Percentiles rank a stretch among this genome's conserved stretches.
Evolutionary conservation across 192 early-diverging fungal species (phyloP).

Genomic region (Mortierella alpina): DNA sequence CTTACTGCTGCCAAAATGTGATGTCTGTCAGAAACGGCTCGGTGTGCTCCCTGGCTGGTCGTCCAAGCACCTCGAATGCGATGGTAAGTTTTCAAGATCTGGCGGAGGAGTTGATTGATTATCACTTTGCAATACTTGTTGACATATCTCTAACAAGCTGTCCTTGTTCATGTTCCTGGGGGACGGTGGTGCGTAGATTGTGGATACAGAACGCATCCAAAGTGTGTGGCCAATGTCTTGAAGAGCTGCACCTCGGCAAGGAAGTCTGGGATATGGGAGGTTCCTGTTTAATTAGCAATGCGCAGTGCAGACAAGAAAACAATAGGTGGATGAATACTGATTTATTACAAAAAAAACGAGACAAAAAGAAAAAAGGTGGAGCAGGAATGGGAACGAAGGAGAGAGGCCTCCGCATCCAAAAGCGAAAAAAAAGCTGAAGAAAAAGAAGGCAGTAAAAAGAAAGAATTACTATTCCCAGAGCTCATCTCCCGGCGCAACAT

Average conservation of each 20-base stretch:
- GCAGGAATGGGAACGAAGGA: neutral
- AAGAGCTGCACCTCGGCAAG: slow-evolving; percentile 44
- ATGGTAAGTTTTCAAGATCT: slow-evolving; percentile 19
- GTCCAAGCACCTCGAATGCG: slow-evolving; percentile 44
- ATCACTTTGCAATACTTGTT: neutral
- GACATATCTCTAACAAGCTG: neutral
- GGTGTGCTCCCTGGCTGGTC: slow-evolving; percentile 48
- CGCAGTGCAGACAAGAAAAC: neutral
- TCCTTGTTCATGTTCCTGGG: neutral
- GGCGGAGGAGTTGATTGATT: neutral
- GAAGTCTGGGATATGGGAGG: slow-evolving; percentile 42
- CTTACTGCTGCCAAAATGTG: slow-evolving; percentile 41
- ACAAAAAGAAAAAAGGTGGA: too few relatives aligned
- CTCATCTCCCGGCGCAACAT: slow-evolving; percentile 27
- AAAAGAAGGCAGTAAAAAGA: neutral
- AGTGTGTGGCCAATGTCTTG: slow-evolving; percentile 30
- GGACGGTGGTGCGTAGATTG: slow-evolving; percentile 26
- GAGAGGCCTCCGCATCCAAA: neutral
- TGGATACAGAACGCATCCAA: slow-evolving; percentile 39
- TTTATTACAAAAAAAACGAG: neutral
- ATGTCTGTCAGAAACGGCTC: slow-evolving; percentile 38
- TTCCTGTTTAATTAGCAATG: slow-evolving; percentile 12
- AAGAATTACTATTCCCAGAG: slow-evolving; percentile 10
- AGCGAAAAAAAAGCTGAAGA: neutral
- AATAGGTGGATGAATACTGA: too few relatives aligned